phyloP scores from a whole-genome alignment of 140 eudicot species.

The Flaveria floridana region DNA sequence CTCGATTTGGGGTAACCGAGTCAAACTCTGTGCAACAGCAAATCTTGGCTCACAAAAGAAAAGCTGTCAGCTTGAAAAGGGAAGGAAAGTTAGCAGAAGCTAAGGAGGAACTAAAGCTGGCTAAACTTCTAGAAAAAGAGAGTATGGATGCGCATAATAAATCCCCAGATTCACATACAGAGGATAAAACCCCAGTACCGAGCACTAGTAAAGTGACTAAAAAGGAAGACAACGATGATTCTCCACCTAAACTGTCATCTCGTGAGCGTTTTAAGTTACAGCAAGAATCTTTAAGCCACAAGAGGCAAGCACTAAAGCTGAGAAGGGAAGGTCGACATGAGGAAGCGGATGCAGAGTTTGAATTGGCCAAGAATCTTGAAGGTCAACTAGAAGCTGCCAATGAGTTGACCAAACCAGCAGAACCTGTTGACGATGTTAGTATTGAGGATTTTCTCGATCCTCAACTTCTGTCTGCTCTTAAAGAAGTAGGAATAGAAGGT shows the following conservation, averaged over 20 bases:
- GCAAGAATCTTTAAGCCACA: slow-evolving; percentile 81
- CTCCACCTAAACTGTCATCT: slow-evolving; percentile 63
- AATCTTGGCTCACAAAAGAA: slow-evolving; percentile 69
- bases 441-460: slow-evolving; percentile 94
- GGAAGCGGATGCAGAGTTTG: slow-evolving; percentile 89
- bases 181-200: slow-evolving; percentile 37
- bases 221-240: slow-evolving; percentile 40
- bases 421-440: slow-evolving; percentile 45
- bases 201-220: slow-evolving; percentile 32
- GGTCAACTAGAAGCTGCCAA: slow-evolving; percentile 62
- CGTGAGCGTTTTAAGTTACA: slow-evolving; percentile 83
- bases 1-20: slow-evolving; percentile 22
- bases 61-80: slow-evolving; percentile 66
- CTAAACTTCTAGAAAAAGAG: slow-evolving; percentile 69
- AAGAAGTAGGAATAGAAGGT: slow-evolving; percentile 64
- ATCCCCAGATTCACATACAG: slow-evolving; percentile 24
- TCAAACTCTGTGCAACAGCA: slow-evolving; percentile 43
- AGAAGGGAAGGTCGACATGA: slow-evolving; percentile 82
- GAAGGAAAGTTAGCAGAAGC: slow-evolving; percentile 87
- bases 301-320: slow-evolving; percentile 75
- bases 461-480: slow-evolving; percentile 72
- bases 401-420: slow-evolving; percentile 38
- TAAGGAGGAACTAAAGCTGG: slow-evolving; percentile 75
- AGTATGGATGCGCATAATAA: slow-evolving; percentile 3
- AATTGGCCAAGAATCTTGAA: slow-evolving; percentile 84